Base-by-base conservation (phyloP, 179 eudicot genomes). In the Silene coronaria region DNA sequence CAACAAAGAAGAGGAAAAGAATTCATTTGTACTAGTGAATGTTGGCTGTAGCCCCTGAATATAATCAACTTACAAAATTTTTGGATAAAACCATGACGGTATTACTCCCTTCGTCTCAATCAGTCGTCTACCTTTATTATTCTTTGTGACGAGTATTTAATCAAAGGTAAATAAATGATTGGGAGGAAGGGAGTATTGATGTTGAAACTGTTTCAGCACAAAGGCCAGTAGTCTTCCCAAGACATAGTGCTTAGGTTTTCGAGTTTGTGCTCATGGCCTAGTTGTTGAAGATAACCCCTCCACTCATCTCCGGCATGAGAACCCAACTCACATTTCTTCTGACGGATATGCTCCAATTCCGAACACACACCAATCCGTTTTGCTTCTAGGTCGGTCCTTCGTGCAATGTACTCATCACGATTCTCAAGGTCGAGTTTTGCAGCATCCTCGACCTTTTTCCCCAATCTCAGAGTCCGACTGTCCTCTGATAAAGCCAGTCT, bases 241-340 rank as follows among this genome's bases (percentile, higher is more conserved):
- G 74, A 72, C 71, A 73, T 21, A 73, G 77, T 26, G 7, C 78
- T 81, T 34, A 77, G 36, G 8, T n/a, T 76, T 60, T 81, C 83
- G 24, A 34, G 66, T 60, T 73, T 74, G 36, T 81, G 85, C 79
- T 92, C 95, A 74, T 95, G 99, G 60, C 91, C 90, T 75, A 95
- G 93, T 83, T 92, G 91, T 72, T 90, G 96, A 71, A 88, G 83
- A 77, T 85, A 90, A 71, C 90, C 86, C 80, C 87, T 91, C 99
- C 99, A 92, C 72, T 92, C 91, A 64, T 92, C 90, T 82, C 88
- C 97, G 68, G 95, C 97, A 79, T 87, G 90, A 64, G 87, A 84
- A 73, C 87, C 90, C 86, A 89, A 85, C 64, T 95, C 96, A 70
- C 81, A 80, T 76, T 92, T 95, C 80, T 84, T 93, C 79, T 86